These are phyloP conservation scores for Penicillium atrosanguineum DNA, from an alignment of 495 filamentous ascomycete species.

Conservation along the genomic window DNA sequence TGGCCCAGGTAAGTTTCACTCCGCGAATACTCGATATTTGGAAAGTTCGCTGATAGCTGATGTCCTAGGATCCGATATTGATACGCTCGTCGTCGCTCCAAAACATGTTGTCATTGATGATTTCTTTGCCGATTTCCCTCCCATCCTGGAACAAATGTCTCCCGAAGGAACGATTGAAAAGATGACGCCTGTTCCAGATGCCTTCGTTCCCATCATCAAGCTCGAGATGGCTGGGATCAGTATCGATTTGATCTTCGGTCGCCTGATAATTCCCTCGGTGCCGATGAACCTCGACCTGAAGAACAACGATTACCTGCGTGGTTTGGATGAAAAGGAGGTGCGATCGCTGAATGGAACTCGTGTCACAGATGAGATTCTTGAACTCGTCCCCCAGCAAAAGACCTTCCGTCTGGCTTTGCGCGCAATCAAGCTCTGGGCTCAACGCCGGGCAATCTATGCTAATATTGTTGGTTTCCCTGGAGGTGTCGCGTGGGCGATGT, in stretches of 20 bases:
- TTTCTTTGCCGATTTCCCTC: conserved; percentile 86
- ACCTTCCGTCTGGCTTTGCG: conserved; percentile 85
- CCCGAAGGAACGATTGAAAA: conserved; percentile 74
- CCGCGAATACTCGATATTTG: background rate
- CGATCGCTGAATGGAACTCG: conserved; percentile 90
- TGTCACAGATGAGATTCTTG: conserved; percentile 87
- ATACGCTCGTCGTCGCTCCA: conserved; percentile 88
- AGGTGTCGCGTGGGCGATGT: conserved; percentile 96
- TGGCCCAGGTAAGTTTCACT: conserved; percentile 62
- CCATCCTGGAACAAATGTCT: conserved; percentile 69
- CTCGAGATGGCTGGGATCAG: conserved; percentile 85
- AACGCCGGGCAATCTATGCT: conserved; percentile 87
- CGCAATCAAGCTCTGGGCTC: conserved; percentile 94
- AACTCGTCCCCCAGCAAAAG: conserved; percentile 81
- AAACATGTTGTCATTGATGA: conserved; percentile 83
- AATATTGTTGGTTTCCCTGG: conserved; percentile 96
- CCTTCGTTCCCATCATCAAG: conserved; percentile 94
- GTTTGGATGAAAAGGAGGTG: conserved; percentile 80
- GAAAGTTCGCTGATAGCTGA: background rate
- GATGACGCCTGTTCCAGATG: conserved; percentile 81
- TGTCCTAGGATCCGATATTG: conserved; percentile 81
- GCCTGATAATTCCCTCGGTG: conserved; percentile 68
- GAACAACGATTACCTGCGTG: conserved; percentile 80
- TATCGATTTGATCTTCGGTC: conserved; percentile 92
- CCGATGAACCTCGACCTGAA: conserved; percentile 70